phyloP scores from a whole-genome alignment of 2,329 filamentous ascomycete species.

The Fusarium pseudonygamai region DNA sequence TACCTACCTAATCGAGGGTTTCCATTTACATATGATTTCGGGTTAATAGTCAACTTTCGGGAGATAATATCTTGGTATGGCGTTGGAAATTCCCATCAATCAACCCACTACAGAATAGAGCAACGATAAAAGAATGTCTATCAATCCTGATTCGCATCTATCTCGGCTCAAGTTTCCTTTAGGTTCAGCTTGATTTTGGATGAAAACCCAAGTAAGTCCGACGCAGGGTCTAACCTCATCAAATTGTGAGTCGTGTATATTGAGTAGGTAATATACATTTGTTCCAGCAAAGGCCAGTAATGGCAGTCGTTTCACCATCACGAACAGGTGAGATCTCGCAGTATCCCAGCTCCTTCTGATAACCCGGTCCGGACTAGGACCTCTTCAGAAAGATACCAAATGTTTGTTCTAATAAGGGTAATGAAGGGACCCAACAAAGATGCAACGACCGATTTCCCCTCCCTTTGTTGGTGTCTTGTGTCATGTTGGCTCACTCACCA shows the following conservation, averaged over 20 bases:
- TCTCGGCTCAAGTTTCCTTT: background rate
- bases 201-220: background rate
- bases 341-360: background rate
- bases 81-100: background rate
- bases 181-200: background rate
- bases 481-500: conserved; percentile 12
- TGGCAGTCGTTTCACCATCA: background rate
- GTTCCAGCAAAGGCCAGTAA: background rate
- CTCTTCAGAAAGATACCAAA: background rate
- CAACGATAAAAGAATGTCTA: background rate
- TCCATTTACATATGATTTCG: background rate
- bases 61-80: background rate
- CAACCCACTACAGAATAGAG: background rate
- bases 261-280: background rate
- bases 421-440: conserved; percentile 2
- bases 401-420: background rate
- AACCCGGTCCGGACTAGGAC: background rate
- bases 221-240: background rate
- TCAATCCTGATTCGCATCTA: background rate
- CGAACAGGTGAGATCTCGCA: background rate
- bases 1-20: background rate
- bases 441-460: background rate
- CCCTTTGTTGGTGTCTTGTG: conserved; percentile 7
- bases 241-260: background rate
- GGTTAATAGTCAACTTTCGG: background rate